A percentile compares a stretch with the other conserved stretches of the same genome.
phyloP scores from a whole-genome alignment of 139 green algal species.

The Ostreobium quekettii region DNA sequence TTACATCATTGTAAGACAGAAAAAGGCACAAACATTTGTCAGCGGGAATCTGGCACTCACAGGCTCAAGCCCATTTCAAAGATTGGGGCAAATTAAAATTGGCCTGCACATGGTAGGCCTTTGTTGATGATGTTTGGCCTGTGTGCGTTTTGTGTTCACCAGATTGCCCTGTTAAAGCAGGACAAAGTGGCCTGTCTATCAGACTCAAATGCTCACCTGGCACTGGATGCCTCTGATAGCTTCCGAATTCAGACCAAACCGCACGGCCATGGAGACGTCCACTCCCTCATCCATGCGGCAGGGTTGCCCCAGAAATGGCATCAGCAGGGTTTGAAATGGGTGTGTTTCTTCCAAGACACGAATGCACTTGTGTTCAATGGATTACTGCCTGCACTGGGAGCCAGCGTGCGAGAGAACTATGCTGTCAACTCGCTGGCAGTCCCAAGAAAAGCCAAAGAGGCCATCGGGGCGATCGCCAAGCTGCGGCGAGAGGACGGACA shows the following conservation, averaged over 20 bases:
- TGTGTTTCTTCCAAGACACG: slow-evolving; percentile 98
- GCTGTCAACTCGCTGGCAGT: slow-evolving; percentile 93
- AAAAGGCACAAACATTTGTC: no score
- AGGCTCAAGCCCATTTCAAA: no score
- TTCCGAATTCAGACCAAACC: slow-evolving; percentile 88
- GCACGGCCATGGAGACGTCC: slow-evolving; percentile 96
- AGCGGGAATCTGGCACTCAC: no score
- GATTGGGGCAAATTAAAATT: neutral
- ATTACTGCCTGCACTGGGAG: slow-evolving; percentile 74
- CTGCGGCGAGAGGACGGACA: slow-evolving; percentile 45
- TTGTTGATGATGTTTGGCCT: no score
- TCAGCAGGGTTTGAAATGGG: slow-evolving; percentile 71
- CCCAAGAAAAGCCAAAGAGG: slow-evolving; percentile 86
- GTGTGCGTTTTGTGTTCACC: slow-evolving; percentile 8
- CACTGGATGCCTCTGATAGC: slow-evolving; percentile 59
- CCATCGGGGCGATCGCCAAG: slow-evolving; percentile 80
- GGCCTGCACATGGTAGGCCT: neutral
- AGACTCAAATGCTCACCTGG: slow-evolving; percentile 81
- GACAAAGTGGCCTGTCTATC: slow-evolving; percentile 95
- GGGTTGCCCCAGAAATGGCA: slow-evolving; percentile 67
- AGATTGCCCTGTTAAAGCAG: slow-evolving; percentile 91
- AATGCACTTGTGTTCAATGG: slow-evolving; percentile 91
- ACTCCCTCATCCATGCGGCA: slow-evolving; percentile 76
- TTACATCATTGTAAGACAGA: no score
- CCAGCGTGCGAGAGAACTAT: slow-evolving; percentile 57